Evolutionary conservation across 257 asterid species (phyloP).

Genomic region (Prunella vulgaris): DNA sequence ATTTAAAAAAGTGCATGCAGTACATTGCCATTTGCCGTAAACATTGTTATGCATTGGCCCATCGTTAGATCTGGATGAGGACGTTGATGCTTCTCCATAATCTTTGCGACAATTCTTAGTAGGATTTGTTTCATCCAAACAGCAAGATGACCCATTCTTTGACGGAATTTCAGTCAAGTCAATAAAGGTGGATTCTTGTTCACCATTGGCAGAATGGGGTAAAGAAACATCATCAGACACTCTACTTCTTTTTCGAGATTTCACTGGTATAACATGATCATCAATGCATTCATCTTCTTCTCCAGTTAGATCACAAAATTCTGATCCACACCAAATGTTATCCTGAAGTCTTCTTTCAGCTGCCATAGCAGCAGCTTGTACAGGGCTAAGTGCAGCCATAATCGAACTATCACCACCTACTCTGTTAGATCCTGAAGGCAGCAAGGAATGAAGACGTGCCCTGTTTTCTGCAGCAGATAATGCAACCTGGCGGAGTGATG

Average conservation of each 20-base stretch:
- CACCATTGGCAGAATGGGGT: conserved; percentile 23
- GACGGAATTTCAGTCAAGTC: conserved; percentile 34
- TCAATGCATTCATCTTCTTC: conserved; percentile 44
- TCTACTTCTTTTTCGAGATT: conserved; percentile 57
- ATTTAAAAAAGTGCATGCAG: conserved; percentile 77
- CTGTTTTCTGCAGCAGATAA: conserved; percentile 87
- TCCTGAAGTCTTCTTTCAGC: conserved; percentile 92
- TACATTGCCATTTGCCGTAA: conserved; percentile 57
- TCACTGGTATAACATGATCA: conserved; percentile 22
- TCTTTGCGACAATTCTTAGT: conserved; percentile 24
- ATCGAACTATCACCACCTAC: conserved; percentile 81
- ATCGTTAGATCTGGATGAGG: conserved; percentile 26
- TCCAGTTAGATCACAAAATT: conserved; percentile 46
- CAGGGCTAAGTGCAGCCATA: conserved; percentile 71
- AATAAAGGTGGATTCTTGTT: conserved; percentile 24
- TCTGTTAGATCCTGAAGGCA: conserved; percentile 79
- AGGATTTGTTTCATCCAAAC: conserved; percentile 22
- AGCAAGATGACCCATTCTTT: conserved; percentile 18
- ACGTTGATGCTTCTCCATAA: conserved; percentile 33
- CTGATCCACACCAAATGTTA: conserved; percentile 92
- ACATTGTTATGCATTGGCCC: conserved; percentile 17
- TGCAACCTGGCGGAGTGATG: conserved; percentile 60
- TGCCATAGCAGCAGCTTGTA: conserved; percentile 99
- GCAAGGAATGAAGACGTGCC: conserved; percentile 53
- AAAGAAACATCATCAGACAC: conserved; percentile 29